Base-by-base conservation (phyloP, 345 rosid species). In the Heritiera fomes region DNA sequence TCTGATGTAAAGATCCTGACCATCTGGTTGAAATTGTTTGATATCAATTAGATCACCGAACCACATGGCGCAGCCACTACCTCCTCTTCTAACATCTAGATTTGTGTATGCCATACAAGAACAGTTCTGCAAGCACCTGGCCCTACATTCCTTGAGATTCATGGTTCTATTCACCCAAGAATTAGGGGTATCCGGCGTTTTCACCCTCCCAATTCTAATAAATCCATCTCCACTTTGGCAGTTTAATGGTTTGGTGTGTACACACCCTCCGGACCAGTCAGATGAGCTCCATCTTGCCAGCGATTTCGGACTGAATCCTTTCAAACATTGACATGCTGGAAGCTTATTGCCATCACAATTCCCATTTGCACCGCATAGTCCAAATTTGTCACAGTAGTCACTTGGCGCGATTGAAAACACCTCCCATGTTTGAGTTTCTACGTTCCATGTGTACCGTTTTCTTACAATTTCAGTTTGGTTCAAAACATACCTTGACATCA, bases 211-310 rank as follows among this genome's bases (percentile, higher is more conserved):
- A 75, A 76, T 18, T 13, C 59, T 78, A 79, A 79, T 13, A 40
- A 88, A 88, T 10, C 80, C 82, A 12, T 85, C 88, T 59, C 73
- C 68, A 43, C 49, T 75, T 8, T 1, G 9, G 53, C 91, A 88
- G 0, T 69, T 72, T 43, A 87, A 65, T 11, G 70, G 18, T 3
- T 78, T 84, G 41, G 65, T 77, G 47, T 85, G 74, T 0, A 82
- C 63, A 68, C 91, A 87, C 40, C 90, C 91, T 9, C 41, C 72
- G 28, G 88, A 82, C 80, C 90, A 87, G 66, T 83, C 87, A 43
- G 83, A 68, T 6, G 83, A 20, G n/a, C 53, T 53, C 88, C 90
- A 88, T 0, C 76, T 81, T 14, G 9, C 60, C 15, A 1, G 56
- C 72, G 65, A 79, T 40, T 55, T 82, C 1, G 91, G 90, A 4